A percentile compares a stretch with the other conserved stretches of the same genome.
Evolutionary conservation across 768 basidiomycete genomes (phyloP).

Genomic region (Russula earlei): DNA sequence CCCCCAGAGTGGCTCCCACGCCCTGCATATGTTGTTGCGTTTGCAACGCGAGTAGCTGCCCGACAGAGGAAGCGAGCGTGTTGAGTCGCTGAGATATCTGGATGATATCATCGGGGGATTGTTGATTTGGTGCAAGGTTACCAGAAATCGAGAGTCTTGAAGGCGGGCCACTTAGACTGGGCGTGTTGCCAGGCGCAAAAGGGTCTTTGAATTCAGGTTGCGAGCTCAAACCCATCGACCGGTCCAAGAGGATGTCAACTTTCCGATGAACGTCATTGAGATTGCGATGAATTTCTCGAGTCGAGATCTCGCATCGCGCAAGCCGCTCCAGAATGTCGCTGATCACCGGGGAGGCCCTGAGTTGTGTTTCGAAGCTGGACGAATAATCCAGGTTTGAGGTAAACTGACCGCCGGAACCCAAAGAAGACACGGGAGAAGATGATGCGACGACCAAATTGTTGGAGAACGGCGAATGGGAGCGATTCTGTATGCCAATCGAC

Average conservation of each 20-base stretch:
- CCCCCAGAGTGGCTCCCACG: constrained; percentile 22
- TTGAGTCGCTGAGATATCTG: constrained; percentile 72
- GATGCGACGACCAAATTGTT: constrained; percentile 43
- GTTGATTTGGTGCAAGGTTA: constrained; percentile 63
- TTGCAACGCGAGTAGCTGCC: constrained; percentile 73
- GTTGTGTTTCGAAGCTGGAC: constrained; percentile 57
- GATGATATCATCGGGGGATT: constrained; percentile 57
- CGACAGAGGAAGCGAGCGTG: constrained; percentile 74
- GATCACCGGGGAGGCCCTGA: constrained; percentile 67
- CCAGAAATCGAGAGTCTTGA: constrained; percentile 53
- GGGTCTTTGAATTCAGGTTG: constrained; percentile 77
- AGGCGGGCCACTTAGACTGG: constrained; percentile 23
- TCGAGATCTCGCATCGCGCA: constrained; percentile 56
- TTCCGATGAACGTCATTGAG: constrained; percentile 68
- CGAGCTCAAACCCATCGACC: constrained; percentile 36
- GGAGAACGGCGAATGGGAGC: constrained; percentile 34
- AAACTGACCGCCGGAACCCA: constrained; percentile 64
- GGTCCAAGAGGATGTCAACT: constrained; percentile 66
- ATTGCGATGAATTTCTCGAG: constrained; percentile 65
- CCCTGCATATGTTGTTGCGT: constrained; percentile 47
- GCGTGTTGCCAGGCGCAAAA: constrained; percentile 42
- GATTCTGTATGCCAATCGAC: constrained; percentile 20
- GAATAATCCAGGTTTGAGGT: constrained; percentile 38
- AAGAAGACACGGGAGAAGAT: constrained; percentile 68
- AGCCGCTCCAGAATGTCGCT: constrained; percentile 71